phyloP scores from a whole-genome alignment of 495 filamentous ascomycete species.

The Cryomyces minteri region DNA sequence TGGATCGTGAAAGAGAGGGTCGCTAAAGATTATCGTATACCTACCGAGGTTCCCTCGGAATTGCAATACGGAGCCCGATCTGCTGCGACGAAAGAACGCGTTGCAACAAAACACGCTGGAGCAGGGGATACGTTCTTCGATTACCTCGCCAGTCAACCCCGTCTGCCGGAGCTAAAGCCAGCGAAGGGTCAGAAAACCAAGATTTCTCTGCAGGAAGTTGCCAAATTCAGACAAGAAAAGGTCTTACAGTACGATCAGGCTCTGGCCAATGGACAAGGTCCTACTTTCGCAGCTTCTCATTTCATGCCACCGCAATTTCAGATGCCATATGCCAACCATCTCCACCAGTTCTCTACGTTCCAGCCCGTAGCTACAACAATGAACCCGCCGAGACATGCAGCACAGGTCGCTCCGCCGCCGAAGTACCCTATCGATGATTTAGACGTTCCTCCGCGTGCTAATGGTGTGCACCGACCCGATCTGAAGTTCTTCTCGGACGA shows the following conservation, averaged over 20 bases:
- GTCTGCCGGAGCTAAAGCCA: slow-evolving; percentile 30
- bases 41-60: slow-evolving; percentile 64
- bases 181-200: slow-evolving; percentile 64
- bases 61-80: neutral
- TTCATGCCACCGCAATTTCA: neutral
- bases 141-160: no score
- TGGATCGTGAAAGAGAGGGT: slow-evolving; percentile 86
- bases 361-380: neutral
- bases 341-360: neutral
- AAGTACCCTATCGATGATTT: slow-evolving; percentile 95
- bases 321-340: neutral
- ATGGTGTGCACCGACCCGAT: slow-evolving; percentile 44
- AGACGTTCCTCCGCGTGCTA: slow-evolving; percentile 44
- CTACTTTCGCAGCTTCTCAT: neutral
- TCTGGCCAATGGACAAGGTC: neutral
- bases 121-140: no score
- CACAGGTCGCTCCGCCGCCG: slow-evolving; percentile 51
- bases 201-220: slow-evolving; percentile 23
- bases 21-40: slow-evolving; percentile 68
- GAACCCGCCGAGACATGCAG: neutral
- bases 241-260: neutral
- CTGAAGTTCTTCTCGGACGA: slow-evolving; percentile 61
- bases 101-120: no score
- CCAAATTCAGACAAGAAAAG: neutral
- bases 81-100: no score